phyloP scores from a whole-genome alignment of 108 stramenopile genomes.

The Skeletonema marinoi region DNA sequence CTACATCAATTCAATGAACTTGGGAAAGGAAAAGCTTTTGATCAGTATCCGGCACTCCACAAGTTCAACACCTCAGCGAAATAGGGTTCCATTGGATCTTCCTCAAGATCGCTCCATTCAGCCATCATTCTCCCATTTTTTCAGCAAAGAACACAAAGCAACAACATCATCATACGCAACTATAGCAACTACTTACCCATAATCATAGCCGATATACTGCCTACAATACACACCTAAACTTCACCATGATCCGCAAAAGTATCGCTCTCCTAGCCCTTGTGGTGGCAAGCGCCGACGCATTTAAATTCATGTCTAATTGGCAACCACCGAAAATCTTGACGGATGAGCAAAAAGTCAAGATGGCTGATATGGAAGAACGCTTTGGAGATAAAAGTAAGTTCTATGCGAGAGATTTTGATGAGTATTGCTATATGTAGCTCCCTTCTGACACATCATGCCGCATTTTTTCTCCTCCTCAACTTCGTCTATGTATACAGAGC shows the following conservation, averaged over 20 bases:
- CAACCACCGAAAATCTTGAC: constrained; percentile 64
- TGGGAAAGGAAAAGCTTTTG: not conserved
- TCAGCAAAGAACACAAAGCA: not conserved
- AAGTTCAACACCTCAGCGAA: constrained; percentile 6
- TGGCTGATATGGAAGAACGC: constrained; percentile 56
- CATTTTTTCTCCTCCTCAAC: not conserved
- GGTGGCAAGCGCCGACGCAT: constrained; percentile 42
- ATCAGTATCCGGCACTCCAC: not conserved
- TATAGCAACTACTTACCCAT: not conserved
- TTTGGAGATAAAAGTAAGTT: constrained; percentile 87
- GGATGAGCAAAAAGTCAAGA: constrained; percentile 51
- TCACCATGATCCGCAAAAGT: constrained; percentile 22
- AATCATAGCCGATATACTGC: not conserved
- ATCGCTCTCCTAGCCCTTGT: constrained; percentile 44
- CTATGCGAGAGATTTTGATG: not conserved
- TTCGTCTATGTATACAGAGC: constrained; percentile 51
- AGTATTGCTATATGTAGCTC: not conserved
- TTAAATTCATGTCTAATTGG: constrained; percentile 83
- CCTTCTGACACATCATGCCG: not conserved
- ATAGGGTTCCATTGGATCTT: not conserved
- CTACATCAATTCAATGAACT: not conserved
- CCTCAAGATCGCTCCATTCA: not conserved
- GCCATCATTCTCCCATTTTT: not conserved
- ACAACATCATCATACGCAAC: not conserved
- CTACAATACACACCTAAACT: not conserved